phyloP scores from a whole-genome alignment of 1,284 basidiomycete species.

The Phenoliferia sp. region DNA sequence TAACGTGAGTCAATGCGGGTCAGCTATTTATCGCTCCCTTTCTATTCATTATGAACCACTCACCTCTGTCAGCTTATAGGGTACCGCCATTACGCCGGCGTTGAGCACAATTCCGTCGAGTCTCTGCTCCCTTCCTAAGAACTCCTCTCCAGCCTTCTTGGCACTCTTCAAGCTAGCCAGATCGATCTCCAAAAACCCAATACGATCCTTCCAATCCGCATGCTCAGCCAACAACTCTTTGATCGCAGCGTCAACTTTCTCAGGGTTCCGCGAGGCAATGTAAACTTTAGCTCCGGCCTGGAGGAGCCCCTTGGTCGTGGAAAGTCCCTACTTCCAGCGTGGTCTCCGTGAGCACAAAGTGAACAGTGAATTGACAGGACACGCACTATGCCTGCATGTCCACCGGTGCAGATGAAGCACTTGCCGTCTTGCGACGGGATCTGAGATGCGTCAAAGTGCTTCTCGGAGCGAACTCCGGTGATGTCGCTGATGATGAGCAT shows the following conservation, averaged over 20 bases:
- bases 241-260: slow-evolving; percentile 14
- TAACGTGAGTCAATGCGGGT: not conserved
- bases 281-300: slow-evolving; percentile 12
- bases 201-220: not conserved
- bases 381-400: slow-evolving; percentile 15
- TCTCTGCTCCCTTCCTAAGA: slow-evolving; percentile 8
- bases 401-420: slow-evolving; percentile 18
- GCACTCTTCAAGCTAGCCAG: slow-evolving; percentile 12
- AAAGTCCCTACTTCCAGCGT: slow-evolving; percentile 4
- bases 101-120: slow-evolving; percentile 20
- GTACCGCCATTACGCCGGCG: slow-evolving; percentile 20
- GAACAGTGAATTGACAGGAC: not conserved
- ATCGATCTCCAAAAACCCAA: slow-evolving; percentile 12
- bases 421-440: slow-evolving; percentile 6
- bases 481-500: slow-evolving; percentile 11
- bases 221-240: not conserved
- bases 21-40: not conserved
- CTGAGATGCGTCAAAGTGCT: not conserved
- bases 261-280: slow-evolving; percentile 8
- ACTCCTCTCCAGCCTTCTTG: slow-evolving; percentile 2
- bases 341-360: not conserved
- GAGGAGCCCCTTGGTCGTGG: slow-evolving; percentile 13
- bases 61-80: slow-evolving; percentile 22
- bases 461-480: slow-evolving; percentile 6
- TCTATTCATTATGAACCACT: not conserved